A percentile compares a stretch with the other conserved stretches of the same genome.
Conservation (phyloP, 306 rosid genomes). For the Casuarina equisetifolia region DNA sequence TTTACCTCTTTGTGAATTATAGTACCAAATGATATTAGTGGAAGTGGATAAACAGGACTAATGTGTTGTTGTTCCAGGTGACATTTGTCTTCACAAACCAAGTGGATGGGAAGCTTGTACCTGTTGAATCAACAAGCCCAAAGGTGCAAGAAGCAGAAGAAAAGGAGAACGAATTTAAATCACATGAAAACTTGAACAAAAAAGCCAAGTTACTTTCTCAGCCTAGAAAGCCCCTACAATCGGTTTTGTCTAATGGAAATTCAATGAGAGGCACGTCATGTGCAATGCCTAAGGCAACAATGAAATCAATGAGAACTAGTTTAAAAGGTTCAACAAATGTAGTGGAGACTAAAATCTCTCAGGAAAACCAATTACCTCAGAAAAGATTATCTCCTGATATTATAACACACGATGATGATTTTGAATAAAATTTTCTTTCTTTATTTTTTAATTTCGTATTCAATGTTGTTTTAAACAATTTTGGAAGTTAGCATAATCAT, state of each 20-base stretch:
- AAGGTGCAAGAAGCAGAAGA: constrained; percentile 43
- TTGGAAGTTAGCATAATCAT: too few relatives aligned
- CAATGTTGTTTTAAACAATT: neutral
- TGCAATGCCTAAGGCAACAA: constrained; percentile 29
- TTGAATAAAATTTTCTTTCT: constrained; percentile 27
- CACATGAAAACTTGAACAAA: constrained; percentile 35
- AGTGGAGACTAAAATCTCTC: constrained; percentile 36
- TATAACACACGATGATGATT: constrained; percentile 33
- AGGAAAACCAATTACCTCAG: constrained; percentile 53
- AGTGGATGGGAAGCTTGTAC: constrained; percentile 82
- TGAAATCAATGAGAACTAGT: constrained; percentile 34
- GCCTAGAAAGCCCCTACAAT: constrained; percentile 38
- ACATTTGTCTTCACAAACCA: constrained; percentile 88
- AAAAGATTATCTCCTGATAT: constrained; percentile 60
- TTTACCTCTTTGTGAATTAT: constrained; percentile 1
- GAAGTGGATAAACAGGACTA: constrained; percentile 4
- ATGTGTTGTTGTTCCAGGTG: constrained; percentile 51
- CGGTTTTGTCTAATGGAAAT: constrained; percentile 35
- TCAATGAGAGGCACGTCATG: constrained; percentile 31
- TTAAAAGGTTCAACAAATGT: constrained; percentile 34
- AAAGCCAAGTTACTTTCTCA: constrained; percentile 40
- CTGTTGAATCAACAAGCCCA: constrained; percentile 62
- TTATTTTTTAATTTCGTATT: neutral
- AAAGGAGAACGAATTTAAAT: constrained; percentile 35
- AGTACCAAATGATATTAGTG: neutral